A percentile compares a stretch with the other conserved stretches of the same genome.
Conservation (phyloP, 805 yeast species). For the Nadsonia fulvescens region DNA sequence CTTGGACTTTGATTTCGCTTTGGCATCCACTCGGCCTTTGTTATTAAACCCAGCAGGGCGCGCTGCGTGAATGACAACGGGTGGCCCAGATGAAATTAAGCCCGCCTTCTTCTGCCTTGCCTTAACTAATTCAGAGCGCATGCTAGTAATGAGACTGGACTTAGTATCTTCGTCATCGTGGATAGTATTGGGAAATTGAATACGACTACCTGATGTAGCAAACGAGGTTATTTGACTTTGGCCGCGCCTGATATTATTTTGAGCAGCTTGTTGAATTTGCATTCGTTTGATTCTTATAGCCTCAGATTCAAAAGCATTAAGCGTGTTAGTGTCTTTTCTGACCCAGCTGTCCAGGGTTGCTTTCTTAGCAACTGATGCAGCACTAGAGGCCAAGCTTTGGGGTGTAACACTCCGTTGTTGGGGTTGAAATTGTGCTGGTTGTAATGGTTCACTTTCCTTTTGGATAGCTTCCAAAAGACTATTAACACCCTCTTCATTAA, state of each 20-base stretch:
- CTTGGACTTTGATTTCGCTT: too few species aligned
- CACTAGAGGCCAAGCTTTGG: not conserved
- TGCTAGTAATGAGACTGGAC: slow-evolving; percentile 3
- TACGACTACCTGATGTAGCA: slow-evolving; percentile 8
- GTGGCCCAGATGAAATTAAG: slow-evolving; percentile 5
- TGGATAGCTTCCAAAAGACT: too few species aligned
- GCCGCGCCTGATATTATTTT: too few species aligned
- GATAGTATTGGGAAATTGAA: slow-evolving; percentile 9
- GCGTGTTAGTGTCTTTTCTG: too few species aligned
- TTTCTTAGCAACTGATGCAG: slow-evolving; percentile 1
- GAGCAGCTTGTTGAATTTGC: too few species aligned
- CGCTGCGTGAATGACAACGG: slow-evolving; percentile 25
- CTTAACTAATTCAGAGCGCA: slow-evolving; percentile 10
- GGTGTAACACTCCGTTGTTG: slow-evolving; percentile 1
- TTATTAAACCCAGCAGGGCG: slow-evolving; percentile 32
- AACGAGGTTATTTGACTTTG: too few species aligned
- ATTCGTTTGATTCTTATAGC: too few species aligned
- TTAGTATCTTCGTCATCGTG: slow-evolving; percentile 7
- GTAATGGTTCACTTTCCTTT: slow-evolving; percentile 7
- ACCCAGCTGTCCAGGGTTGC: too few species aligned
- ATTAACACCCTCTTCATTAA: slow-evolving; percentile 3
- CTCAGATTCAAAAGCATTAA: too few species aligned
- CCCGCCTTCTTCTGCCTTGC: slow-evolving; percentile 9
- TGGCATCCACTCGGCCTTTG: slow-evolving; percentile 16
- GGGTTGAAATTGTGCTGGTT: slow-evolving; percentile 3